These are phyloP conservation scores for Aspergillus thermomutatus DNA, from an alignment of 2,329 filamentous ascomycete genomes.

Conservation along the genomic window DNA sequence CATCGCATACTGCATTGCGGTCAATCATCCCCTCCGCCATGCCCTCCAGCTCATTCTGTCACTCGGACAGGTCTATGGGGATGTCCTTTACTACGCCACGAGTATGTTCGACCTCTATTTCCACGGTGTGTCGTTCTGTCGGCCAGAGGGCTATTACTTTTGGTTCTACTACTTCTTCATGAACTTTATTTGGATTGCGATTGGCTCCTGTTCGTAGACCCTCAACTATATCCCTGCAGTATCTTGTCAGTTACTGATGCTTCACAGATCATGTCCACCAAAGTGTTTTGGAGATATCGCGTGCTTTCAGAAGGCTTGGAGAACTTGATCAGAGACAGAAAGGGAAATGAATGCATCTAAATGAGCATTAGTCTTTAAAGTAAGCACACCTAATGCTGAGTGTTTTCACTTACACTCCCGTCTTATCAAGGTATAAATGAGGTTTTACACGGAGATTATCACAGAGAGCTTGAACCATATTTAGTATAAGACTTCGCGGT, in stretches of 20 bases:
- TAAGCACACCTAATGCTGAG: too few relatives aligned
- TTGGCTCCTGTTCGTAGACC: slow-evolving; percentile 38
- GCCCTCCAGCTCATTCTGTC: slow-evolving; percentile 52
- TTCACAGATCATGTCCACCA: neutral
- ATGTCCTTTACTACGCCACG: slow-evolving; percentile 55
- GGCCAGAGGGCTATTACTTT: slow-evolving; percentile 55
- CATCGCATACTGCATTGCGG: slow-evolving; percentile 48
- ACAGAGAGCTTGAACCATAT: too few relatives aligned
- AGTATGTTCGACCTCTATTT: slow-evolving; percentile 51
- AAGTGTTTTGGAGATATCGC: neutral
- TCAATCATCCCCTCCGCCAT: slow-evolving; percentile 49
- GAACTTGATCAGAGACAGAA: neutral
- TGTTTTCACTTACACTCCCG: too few relatives aligned
- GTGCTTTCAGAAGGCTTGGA: neutral
- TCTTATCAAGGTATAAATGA: too few relatives aligned
- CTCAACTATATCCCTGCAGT: slow-evolving; percentile 1
- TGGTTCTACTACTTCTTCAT: slow-evolving; percentile 57
- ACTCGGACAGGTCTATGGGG: slow-evolving; percentile 55
- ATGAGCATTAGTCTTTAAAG: neutral
- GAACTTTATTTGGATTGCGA: slow-evolving; percentile 56
- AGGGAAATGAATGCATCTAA: neutral
- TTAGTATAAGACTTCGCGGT: too few relatives aligned
- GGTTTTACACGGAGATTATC: too few relatives aligned
- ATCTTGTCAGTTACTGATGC: neutral
- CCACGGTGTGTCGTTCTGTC: slow-evolving; percentile 46